phyloP scores from a whole-genome alignment of 805 yeast genomes.

The Starmerella bacillaris region DNA sequence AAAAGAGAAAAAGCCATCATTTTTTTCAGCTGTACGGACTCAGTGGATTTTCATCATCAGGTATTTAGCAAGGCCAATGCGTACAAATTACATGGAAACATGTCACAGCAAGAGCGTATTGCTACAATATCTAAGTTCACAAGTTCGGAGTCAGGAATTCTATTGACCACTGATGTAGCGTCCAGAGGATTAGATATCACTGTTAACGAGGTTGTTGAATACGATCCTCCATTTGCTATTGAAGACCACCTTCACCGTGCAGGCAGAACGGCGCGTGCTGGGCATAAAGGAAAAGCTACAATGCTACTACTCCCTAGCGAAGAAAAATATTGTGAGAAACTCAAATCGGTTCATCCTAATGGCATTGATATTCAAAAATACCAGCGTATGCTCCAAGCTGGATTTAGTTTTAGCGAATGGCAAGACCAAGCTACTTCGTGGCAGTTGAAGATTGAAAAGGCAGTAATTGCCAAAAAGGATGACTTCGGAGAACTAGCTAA shows the following conservation, averaged over 20 bases:
- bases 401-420: constrained; percentile 40
- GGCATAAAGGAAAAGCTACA: constrained; percentile 59
- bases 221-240: constrained; percentile 84
- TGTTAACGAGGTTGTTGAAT: constrained; percentile 72
- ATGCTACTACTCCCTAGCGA: constrained; percentile 83
- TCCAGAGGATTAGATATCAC: constrained; percentile 89
- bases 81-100: constrained; percentile 75
- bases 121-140: constrained; percentile 36
- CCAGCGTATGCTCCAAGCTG: constrained; percentile 21
- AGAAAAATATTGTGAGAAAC: constrained; percentile 43
- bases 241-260: constrained; percentile 94
- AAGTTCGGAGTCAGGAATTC: constrained; percentile 34
- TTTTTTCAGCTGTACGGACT: constrained; percentile 83
- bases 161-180: constrained; percentile 95
- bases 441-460: constrained; percentile 80
- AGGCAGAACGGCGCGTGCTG: constrained; percentile 98
- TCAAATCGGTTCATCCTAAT: constrained; percentile 38
- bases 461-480: constrained; percentile 50
- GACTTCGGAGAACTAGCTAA: constrained; percentile 38
- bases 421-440: constrained; percentile 90
- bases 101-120: constrained; percentile 68
- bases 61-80: constrained; percentile 42
- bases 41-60: constrained; percentile 83
- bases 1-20: constrained; percentile 34
- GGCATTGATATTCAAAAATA: constrained; percentile 35